Base-by-base conservation (phyloP, 345 rosid genomes). In the Gossypium herbaceum region DNA sequence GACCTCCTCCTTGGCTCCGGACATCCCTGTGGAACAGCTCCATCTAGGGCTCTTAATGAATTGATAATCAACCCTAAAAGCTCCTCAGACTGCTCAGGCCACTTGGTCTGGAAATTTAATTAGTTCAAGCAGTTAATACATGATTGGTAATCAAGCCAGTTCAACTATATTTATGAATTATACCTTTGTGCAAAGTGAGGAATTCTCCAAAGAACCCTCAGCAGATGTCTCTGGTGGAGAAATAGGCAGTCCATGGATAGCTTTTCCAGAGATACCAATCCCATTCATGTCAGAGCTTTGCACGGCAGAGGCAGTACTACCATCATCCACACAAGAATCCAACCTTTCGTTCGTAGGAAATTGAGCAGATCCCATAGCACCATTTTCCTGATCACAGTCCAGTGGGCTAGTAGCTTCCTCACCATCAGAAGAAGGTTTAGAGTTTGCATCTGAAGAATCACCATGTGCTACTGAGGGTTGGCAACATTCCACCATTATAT, bases 71-170 rank as follows among this genome's bases (percentile, higher is more conserved):
- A 83, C 79, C 99, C 98, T 70, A 95, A 81, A 27, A 95, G 94
- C 88, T 95, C 99, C 88, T 93, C 99, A 41, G 98, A 95, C 83
- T 95, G 70, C 83, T 96, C 98, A 0, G 97, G 97, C 97, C 99
- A 92, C 86, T 93, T 93, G 64, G 98, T 87, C 99, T 96, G 89
- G 71, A 79, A 73, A 85, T 70, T 77, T 55, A 72, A 72, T 34
- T 73, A 54, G 20, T 15, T 62, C 74, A 79, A 78, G 67, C 24
- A 71, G 82, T 82, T 75, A 77, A 48, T 66, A 76, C 19, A 39
- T 76, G 34, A 70, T 48, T 57, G 67, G 22, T 41, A 57, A 79
- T 27, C 48, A 44, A 54, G 74, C 73, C 75, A 84, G 77, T 62
- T 77, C 75, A 69, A 20, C 76, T 58, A 68, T 69, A 52, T 48